Conservation (phyloP, 306 rosid species). For the Cotoneaster glaucophyllus region DNA sequence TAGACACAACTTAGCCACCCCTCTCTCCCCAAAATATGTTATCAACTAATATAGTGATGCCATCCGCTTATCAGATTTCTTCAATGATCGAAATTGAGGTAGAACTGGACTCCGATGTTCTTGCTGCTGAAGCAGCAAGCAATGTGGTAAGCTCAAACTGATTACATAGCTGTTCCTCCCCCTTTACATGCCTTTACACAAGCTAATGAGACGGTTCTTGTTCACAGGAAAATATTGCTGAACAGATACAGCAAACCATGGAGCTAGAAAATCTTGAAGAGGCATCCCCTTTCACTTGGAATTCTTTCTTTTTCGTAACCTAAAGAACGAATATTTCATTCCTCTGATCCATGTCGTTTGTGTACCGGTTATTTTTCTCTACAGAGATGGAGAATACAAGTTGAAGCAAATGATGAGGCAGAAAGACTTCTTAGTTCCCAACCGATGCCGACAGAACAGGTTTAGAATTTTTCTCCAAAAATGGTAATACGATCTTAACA, state of each 20-base stretch:
- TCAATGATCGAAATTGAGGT: slow-evolving; percentile 96
- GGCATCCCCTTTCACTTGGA: slow-evolving; percentile 28
- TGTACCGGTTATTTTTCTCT: background rate
- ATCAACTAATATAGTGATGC: slow-evolving; percentile 17
- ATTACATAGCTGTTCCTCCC: slow-evolving; percentile 6
- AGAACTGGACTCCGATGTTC: slow-evolving; percentile 88
- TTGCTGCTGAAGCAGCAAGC: slow-evolving; percentile 83
- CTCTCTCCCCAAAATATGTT: background rate
- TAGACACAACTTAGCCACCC: slow-evolving; percentile 3
- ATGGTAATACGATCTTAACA: background rate
- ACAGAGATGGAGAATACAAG: slow-evolving; percentile 82
- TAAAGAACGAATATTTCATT: background rate
- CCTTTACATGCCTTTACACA: slow-evolving; percentile 1
- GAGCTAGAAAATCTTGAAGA: slow-evolving; percentile 95
- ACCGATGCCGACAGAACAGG: slow-evolving; percentile 45
- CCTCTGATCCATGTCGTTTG: background rate
- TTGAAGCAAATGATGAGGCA: slow-evolving; percentile 89
- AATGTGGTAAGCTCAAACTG: slow-evolving; percentile 45
- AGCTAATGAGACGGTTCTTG: background rate
- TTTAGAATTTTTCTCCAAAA: slow-evolving; percentile 9
- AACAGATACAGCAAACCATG: slow-evolving; percentile 89
- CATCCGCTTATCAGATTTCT: slow-evolving; percentile 51
- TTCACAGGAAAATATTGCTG: slow-evolving; percentile 72
- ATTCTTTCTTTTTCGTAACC: background rate
- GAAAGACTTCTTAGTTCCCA: slow-evolving; percentile 85